phyloP scores from a whole-genome alignment of 2,329 filamentous ascomycete genomes.

The Microdochium paspali region DNA sequence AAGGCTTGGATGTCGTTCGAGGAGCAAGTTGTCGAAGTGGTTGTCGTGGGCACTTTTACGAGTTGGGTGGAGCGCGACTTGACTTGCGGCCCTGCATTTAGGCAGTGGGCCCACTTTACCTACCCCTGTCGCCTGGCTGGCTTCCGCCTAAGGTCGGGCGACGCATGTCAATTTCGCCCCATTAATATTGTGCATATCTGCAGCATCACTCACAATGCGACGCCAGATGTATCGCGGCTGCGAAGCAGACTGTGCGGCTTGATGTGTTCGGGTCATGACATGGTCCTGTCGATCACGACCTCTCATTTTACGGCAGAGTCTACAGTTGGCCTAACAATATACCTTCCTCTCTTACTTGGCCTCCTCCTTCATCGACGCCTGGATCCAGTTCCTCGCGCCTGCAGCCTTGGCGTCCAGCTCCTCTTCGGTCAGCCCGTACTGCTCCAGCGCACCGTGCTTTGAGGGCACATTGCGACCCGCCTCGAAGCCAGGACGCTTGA shows the following conservation, averaged over 20 bases:
- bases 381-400: slow-evolving; percentile 52
- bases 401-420: slow-evolving; percentile 48
- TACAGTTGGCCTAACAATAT: neutral
- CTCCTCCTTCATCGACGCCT: slow-evolving; percentile 60
- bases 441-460: slow-evolving; percentile 49
- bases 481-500: slow-evolving; percentile 61
- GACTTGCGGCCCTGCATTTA: neutral
- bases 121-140: too few species aligned
- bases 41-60: neutral
- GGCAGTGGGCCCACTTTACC: too few species aligned
- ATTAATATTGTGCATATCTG: too few species aligned
- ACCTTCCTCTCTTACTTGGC: slow-evolving; percentile 30
- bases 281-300: too few species aligned
- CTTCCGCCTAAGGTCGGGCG: too few species aligned
- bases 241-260: too few species aligned
- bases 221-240: too few species aligned
- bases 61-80: neutral
- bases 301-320: too few species aligned
- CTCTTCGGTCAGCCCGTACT: slow-evolving; percentile 33
- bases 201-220: too few species aligned
- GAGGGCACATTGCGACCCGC: slow-evolving; percentile 67
- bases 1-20: neutral
- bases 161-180: too few species aligned
- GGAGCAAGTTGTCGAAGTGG: neutral
- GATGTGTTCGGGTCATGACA: too few species aligned